Evolutionary conservation across 345 rosid genomes (phyloP).

Genomic region (Salix viminalis): DNA sequence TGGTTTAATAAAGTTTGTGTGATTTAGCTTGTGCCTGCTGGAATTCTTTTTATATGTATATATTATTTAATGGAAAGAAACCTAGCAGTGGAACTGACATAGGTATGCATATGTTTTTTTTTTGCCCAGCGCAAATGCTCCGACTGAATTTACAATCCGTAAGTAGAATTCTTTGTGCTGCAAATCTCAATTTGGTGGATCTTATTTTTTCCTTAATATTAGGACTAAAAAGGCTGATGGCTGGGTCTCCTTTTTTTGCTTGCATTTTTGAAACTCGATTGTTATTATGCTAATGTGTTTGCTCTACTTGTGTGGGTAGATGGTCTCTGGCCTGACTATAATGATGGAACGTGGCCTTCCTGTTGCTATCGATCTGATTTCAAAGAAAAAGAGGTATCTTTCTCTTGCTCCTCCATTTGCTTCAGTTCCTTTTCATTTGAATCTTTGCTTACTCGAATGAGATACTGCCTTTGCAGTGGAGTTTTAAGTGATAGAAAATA

Average conservation of each 20-base stretch:
- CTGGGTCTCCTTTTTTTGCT: neutral
- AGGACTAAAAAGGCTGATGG: neutral
- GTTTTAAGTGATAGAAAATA: neutral
- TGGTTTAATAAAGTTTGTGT: no score
- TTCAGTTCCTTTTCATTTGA: neutral
- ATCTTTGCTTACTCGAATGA: neutral
- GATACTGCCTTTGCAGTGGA: neutral
- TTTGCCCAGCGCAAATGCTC: conserved; percentile 53
- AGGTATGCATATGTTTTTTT: neutral
- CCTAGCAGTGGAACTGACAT: conserved; percentile 12
- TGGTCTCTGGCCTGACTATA: conserved; percentile 97
- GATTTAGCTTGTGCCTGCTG: no score
- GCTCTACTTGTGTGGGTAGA: conserved; percentile 34
- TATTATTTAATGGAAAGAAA: no score
- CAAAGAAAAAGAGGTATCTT: conserved; percentile 60
- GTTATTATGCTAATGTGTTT: conserved; percentile 3
- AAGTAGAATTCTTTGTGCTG: conserved; percentile 33
- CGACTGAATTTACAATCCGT: conserved; percentile 85
- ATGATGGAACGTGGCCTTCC: conserved; percentile 90
- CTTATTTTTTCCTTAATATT: neutral
- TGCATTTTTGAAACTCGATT: no score
- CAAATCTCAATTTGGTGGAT: neutral
- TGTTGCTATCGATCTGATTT: conserved; percentile 61
- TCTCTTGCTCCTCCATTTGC: neutral
- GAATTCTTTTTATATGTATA: no score